A percentile compares a stretch with the other conserved stretches of the same genome.
phyloP scores from a whole-genome alignment of 2,329 filamentous ascomycete genomes.

The Graphilbum ipis-grandicollis region DNA sequence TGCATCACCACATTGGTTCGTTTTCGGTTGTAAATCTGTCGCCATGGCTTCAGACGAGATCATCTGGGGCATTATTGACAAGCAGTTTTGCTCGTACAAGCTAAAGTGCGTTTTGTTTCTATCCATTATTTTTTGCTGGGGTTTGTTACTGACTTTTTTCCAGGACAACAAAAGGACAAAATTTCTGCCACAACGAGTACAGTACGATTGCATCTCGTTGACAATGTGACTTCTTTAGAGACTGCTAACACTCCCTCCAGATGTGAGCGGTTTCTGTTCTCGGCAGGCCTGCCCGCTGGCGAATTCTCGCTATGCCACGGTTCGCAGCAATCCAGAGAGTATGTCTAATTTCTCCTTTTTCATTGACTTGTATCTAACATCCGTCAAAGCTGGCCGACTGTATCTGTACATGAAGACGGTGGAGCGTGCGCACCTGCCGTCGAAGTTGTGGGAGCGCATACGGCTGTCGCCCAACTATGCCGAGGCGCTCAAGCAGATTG shows the following conservation, averaged over 20 bases:
- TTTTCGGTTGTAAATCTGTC: constrained; percentile 14
- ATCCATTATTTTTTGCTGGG: too few species aligned
- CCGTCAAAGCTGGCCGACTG: constrained; percentile 34
- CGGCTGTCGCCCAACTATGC: constrained; percentile 81
- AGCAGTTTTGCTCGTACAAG: constrained; percentile 90
- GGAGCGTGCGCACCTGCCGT: constrained; percentile 74
- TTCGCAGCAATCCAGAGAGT: constrained; percentile 54
- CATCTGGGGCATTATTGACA: constrained; percentile 92
- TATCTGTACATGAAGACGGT: constrained; percentile 97
- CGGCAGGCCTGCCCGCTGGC: constrained; percentile 77
- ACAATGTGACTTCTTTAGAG: neutral
- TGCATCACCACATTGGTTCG: too few species aligned
- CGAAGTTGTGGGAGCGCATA: constrained; percentile 88
- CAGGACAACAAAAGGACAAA: constrained; percentile 56
- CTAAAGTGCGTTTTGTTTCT: constrained; percentile 47
- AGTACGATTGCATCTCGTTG: too few species aligned
- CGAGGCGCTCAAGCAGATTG: constrained; percentile 74
- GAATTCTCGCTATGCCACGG: constrained; percentile 83
- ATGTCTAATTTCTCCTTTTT: constrained; percentile 3
- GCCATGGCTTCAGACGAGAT: constrained; percentile 89
- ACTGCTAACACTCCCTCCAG: constrained; percentile 1
- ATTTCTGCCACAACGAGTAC: constrained; percentile 90
- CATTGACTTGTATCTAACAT: neutral
- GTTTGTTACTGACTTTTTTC: too few species aligned
- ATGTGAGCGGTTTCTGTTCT: constrained; percentile 24